These are phyloP conservation scores for Phytopythium montanum DNA, from an alignment of 352 stramenopile genomes.

Conservation along the genomic window DNA sequence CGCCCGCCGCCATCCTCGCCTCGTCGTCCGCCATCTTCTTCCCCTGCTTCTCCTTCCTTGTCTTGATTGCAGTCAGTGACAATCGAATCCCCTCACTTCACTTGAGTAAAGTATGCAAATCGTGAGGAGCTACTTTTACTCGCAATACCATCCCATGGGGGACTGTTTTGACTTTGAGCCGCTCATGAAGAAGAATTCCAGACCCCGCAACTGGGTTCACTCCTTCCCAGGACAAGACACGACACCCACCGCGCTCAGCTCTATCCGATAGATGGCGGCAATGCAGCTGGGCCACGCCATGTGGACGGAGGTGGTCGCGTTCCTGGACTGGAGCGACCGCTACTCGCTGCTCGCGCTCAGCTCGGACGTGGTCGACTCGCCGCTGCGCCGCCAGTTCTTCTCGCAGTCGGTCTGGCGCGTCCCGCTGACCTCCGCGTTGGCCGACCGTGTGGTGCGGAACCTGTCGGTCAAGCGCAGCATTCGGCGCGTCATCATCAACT, in stretches of 20 bases:
- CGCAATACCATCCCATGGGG: neutral
- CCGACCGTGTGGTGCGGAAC: neutral
- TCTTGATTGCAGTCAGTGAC: conserved; percentile 6
- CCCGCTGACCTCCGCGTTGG: neutral
- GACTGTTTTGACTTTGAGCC: neutral
- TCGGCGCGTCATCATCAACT: neutral
- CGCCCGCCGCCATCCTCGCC: conserved; percentile 39
- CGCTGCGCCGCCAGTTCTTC: neutral
- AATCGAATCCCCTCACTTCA: neutral
- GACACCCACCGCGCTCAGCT: too few species aligned
- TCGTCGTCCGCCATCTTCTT: conserved; percentile 58
- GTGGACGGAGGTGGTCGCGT: too few species aligned
- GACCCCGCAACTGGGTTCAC: neutral
- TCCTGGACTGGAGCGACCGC: neutral
- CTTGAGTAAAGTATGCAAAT: neutral
- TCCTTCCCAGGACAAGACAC: too few species aligned
- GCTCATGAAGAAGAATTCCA: neutral
- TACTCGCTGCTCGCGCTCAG: neutral
- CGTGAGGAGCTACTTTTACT: neutral
- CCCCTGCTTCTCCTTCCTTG: neutral
- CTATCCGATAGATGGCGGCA: too few species aligned
- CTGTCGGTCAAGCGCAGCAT: neutral
- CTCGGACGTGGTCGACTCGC: neutral
- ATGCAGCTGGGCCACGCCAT: too few species aligned
- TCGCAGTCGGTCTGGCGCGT: neutral